A percentile compares a stretch with the other conserved stretches of the same genome.
Evolutionary conservation across 805 yeast genomes (phyloP).

Genomic region (Blastobotrys chiropterorum): DNA sequence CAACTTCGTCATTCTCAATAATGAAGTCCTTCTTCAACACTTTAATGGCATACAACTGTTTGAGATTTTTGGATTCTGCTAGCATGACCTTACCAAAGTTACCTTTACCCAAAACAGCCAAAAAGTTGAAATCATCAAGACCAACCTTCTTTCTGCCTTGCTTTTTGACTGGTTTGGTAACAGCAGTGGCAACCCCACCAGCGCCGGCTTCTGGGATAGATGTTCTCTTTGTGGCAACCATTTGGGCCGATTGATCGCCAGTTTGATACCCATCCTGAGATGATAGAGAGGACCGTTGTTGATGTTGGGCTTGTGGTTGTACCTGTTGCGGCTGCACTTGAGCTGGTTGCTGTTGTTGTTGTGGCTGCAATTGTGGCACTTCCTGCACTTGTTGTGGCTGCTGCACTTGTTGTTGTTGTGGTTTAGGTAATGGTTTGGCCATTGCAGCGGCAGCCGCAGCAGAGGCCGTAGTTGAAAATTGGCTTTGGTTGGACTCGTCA

Average conservation of each 20-base stretch:
- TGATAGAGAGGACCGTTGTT: no score
- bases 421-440: constrained; percentile 3
- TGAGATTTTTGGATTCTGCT: constrained; percentile 84
- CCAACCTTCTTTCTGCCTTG: constrained; percentile 45
- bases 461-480: no score
- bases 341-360: constrained; percentile 19
- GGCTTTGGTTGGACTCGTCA: no score
- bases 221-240: not conserved
- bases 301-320: constrained; percentile 1
- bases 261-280: constrained; percentile 12
- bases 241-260: constrained; percentile 11
- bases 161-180: constrained; percentile 1
- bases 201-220: not conserved
- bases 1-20: constrained; percentile 92
- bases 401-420: constrained; percentile 6
- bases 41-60: constrained; percentile 85
- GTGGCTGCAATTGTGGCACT: constrained; percentile 7
- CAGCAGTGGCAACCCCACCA: no score
- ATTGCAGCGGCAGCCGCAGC: constrained; percentile 7
- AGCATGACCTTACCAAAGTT: constrained; percentile 98
- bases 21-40: constrained; percentile 94
- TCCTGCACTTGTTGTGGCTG: constrained; percentile 9
- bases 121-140: constrained; percentile 86
- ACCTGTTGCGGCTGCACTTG: constrained; percentile 8
- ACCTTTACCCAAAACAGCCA: constrained; percentile 96